Conservation (phyloP, 1,139 yeast species). For the Blastobotrys illinoisensis region DNA sequence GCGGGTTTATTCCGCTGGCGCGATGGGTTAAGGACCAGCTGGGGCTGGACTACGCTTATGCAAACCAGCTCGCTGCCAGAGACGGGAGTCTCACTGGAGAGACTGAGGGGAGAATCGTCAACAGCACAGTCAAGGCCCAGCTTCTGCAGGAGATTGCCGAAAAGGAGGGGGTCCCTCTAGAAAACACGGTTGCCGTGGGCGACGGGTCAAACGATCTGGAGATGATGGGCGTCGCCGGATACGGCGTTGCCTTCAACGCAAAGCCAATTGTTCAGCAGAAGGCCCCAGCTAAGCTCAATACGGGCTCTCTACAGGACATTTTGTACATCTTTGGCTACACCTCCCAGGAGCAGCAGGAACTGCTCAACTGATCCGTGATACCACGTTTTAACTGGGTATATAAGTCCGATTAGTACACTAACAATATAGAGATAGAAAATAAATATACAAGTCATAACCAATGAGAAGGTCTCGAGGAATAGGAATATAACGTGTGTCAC, state of each 20-base stretch:
- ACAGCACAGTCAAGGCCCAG: conserved; percentile 77
- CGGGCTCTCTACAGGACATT: conserved; percentile 62
- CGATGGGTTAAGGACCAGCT: conserved; percentile 60
- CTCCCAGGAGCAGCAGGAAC: conserved; percentile 43
- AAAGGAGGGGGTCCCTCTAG: conserved; percentile 53
- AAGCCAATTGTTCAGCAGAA: conserved; percentile 77
- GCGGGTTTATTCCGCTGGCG: conserved; percentile 92
- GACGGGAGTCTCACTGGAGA: conserved; percentile 46
- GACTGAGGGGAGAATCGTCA: conserved; percentile 73
- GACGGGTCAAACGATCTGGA: conserved; percentile 95
- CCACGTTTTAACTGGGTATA: too few relatives aligned
- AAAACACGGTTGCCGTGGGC: conserved; percentile 72
- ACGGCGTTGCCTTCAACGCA: conserved; percentile 96
- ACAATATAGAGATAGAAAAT: neutral
- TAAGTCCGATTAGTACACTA: neutral
- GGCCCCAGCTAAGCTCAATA: conserved; percentile 81
- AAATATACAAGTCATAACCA: neutral
- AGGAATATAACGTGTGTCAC: neutral
- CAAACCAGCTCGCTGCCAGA: conserved; percentile 58
- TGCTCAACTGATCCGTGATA: conserved; percentile 14
- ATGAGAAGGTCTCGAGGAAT: neutral
- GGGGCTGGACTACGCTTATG: conserved; percentile 81
- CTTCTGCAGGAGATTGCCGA: conserved; percentile 62
- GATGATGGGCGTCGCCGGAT: conserved; percentile 91
- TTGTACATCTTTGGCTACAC: conserved; percentile 75